Evolutionary conservation across 1,284 basidiomycete genomes (phyloP).

Genomic region (Ustilago cynodontis): DNA sequence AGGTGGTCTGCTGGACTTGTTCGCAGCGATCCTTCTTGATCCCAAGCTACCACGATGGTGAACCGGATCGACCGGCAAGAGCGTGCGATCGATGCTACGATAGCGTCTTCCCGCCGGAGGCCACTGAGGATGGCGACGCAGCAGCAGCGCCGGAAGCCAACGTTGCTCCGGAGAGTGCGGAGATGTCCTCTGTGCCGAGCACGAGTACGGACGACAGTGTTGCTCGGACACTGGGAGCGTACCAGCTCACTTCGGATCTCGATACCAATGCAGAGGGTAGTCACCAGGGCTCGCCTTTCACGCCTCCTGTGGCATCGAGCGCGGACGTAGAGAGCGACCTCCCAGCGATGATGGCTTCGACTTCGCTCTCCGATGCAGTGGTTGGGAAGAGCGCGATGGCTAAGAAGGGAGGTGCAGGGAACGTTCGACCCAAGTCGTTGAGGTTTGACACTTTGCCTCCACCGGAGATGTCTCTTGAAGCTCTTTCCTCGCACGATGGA

Average conservation of each 20-base stretch:
- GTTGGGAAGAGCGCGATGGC: constrained; percentile 22
- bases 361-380: constrained; percentile 1
- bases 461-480: constrained; percentile 12
- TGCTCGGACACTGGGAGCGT: constrained; percentile 16
- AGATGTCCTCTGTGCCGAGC: constrained; percentile 41
- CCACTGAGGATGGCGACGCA: constrained; percentile 30
- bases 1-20: constrained; percentile 85
- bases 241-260: constrained; percentile 17
- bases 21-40: constrained; percentile 67
- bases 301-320: constrained; percentile 22
- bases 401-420: constrained; percentile 14
- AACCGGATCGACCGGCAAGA: constrained; percentile 76
- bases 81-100: constrained; percentile 88
- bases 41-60: constrained; percentile 62
- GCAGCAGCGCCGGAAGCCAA: neutral
- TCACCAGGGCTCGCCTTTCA: constrained; percentile 34
- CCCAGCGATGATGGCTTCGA: constrained; percentile 4
- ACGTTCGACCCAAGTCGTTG: constrained; percentile 43
- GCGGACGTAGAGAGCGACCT: constrained; percentile 4
- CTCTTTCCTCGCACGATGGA: constrained; percentile 4
- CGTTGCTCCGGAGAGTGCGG: constrained; percentile 20
- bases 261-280: constrained; percentile 30
- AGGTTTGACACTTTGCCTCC: constrained; percentile 42
- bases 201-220: constrained; percentile 44
- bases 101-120: constrained; percentile 76